Conservation (phyloP, 306 rosid genomes). For the Malus fusca region DNA sequence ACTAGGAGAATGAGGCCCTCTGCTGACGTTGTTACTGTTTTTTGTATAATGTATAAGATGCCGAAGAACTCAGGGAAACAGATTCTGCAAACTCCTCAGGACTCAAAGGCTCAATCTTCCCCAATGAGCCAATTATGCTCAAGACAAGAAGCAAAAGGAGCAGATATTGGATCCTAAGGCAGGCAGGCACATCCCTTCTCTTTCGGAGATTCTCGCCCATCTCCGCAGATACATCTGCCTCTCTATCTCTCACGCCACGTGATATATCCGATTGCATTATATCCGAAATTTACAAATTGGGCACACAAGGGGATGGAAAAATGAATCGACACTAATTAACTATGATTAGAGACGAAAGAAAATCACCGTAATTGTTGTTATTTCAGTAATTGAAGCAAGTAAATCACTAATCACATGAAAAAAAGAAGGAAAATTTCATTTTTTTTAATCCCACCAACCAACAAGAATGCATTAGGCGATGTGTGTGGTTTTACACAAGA, state of each 20-base stretch:
- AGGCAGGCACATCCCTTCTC: not conserved
- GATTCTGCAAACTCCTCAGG: slow-evolving; percentile 20
- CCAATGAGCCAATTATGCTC: slow-evolving; percentile 38
- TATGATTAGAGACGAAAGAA: not conserved
- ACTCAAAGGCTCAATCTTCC: not conserved
- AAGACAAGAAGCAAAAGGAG: slow-evolving; percentile 33
- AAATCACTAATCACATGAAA: slow-evolving; percentile 33
- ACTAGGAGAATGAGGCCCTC: slow-evolving; percentile 33
- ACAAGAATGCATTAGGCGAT: slow-evolving; percentile 60
- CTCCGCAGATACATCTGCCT: not conserved
- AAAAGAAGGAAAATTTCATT: slow-evolving; percentile 23
- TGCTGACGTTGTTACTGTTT: slow-evolving; percentile 41
- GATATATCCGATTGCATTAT: not conserved
- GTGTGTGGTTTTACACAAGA: slow-evolving; percentile 75
- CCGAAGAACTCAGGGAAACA: slow-evolving; percentile 38
- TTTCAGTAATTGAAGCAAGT: slow-evolving; percentile 41
- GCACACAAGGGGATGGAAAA: not conserved
- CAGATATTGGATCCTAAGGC: not conserved
- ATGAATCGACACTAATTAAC: not conserved
- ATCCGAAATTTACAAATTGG: not conserved
- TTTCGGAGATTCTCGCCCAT: not conserved
- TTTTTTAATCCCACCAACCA: slow-evolving; percentile 59
- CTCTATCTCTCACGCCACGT: not conserved
- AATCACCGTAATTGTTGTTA: slow-evolving; percentile 44
- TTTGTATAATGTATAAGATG: slow-evolving; percentile 35